Evolutionary conservation across 345 rosid genomes (phyloP).

Genomic region (Ceriops decandra): DNA sequence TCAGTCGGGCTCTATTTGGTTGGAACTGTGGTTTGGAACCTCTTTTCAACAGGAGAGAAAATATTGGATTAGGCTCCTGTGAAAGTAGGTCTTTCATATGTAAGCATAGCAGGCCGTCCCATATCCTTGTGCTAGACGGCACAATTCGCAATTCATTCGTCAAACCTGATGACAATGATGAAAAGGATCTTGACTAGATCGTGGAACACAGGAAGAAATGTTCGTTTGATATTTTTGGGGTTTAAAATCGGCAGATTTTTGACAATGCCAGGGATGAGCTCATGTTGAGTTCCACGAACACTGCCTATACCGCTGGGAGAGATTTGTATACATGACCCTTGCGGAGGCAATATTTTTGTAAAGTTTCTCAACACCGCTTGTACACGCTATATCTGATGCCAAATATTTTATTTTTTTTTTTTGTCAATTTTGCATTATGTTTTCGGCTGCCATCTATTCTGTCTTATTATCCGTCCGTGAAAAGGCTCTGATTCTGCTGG

Average conservation of each 20-base stretch:
- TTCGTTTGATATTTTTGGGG: background rate
- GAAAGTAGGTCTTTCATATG: too few species aligned
- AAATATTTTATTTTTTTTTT: constrained; percentile 1
- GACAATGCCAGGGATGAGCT: constrained; percentile 8
- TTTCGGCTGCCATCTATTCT: background rate
- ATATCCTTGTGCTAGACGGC: too few species aligned
- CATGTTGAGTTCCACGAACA: background rate
- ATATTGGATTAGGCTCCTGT: constrained; percentile 44
- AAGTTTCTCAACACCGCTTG: constrained; percentile 15
- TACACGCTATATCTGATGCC: constrained; percentile 18
- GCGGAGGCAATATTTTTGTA: constrained; percentile 20
- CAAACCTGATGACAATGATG: background rate
- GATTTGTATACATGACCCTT: constrained; percentile 4
- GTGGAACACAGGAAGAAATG: background rate
- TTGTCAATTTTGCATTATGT: background rate
- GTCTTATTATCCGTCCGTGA: too few species aligned
- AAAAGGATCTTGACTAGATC: background rate
- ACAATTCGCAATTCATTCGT: background rate
- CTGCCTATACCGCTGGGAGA: background rate
- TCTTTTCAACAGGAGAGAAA: constrained; percentile 89
- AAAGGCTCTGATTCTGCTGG: too few species aligned
- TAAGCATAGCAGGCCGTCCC: too few species aligned
- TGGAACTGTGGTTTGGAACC: constrained; percentile 82
- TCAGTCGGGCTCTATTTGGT: constrained; percentile 83
- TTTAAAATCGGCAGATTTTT: background rate